Base-by-base conservation (phyloP, 2,329 filamentous ascomycete species). In the Ascosphaera apis region DNA sequence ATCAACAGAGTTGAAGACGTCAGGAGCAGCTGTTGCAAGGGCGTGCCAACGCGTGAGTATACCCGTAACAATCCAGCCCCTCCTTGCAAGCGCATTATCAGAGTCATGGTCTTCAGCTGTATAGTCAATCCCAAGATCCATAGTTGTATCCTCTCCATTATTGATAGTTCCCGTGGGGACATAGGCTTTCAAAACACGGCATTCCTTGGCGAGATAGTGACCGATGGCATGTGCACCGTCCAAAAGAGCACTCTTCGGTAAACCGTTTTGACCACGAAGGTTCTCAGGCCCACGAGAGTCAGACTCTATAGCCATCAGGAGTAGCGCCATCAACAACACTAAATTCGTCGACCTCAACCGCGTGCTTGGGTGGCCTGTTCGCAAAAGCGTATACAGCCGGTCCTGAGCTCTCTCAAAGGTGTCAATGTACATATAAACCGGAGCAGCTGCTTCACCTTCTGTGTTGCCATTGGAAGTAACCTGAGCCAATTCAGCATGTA, bases 261-360 rank as follows among this genome's bases (percentile, higher is more conserved):
- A 41, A n/a, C 53, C 54, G 38, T 57, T 50, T 41, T 57, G 56
- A 28, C 52, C 43, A 16, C 52, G 48, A 15, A 60, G 45, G 35
- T 59, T 58, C 27, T 59, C 54, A 1, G 56, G 55, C 2, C 54
- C 54, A 30, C 55, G 55, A 7, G 49, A 45, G 33, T 59, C 56
- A 37, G 54, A 55, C 31, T 61, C 57, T 8, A 60, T 48, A 13
- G 57, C 50, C 50, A 60, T 53, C 15, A 60, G 43, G 6, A 54
- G 45, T 34, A 58, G 45, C 21, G 50, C 51, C 40, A 60, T 56
- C n/a, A 59, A 47, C 45, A 53, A 55, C 15, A 60, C 44, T 17
- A 60, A 37, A 39, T 59, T 60, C 25, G 51, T 47, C 1, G 53
- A 44, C 2, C 48, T 47, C 5, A 50, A 44, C 12, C 55, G 52